Conservation (phyloP, 768 basidiomycete genomes). For the Boletus reticulatus region DNA sequence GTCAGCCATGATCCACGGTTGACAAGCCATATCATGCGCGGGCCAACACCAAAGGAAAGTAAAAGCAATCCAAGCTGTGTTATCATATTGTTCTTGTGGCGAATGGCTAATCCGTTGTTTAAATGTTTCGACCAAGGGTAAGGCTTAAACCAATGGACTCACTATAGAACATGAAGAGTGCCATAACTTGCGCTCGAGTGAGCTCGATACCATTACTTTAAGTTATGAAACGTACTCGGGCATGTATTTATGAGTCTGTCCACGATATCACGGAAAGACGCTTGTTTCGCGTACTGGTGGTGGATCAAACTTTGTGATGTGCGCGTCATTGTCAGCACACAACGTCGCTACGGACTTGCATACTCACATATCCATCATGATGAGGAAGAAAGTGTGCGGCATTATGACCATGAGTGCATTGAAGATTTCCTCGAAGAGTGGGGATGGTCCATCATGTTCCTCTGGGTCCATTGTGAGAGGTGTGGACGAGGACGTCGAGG, state of each 20-base stretch:
- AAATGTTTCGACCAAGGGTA: not conserved
- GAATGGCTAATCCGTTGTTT: slow-evolving; percentile 40
- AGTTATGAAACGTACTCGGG: slow-evolving; percentile 56
- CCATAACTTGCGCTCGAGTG: slow-evolving; percentile 51
- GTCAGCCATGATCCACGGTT: slow-evolving; percentile 67
- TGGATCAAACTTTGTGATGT: slow-evolving; percentile 64
- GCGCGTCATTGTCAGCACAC: not conserved
- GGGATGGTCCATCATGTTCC: slow-evolving; percentile 36
- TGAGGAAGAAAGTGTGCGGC: slow-evolving; percentile 69
- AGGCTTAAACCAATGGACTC: slow-evolving; percentile 1
- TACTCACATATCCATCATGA: slow-evolving; percentile 85
- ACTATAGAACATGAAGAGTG: slow-evolving; percentile 54
- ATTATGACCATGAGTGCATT: slow-evolving; percentile 62
- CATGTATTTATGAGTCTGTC: slow-evolving; percentile 61
- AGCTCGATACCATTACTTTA: not conserved
- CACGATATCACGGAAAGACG: slow-evolving; percentile 45
- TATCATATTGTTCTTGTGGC: slow-evolving; percentile 55
- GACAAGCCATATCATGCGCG: slow-evolving; percentile 68
- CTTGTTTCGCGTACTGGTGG: slow-evolving; percentile 70
- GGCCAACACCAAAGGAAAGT: slow-evolving; percentile 54
- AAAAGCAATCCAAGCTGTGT: slow-evolving; percentile 60
- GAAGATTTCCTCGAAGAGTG: slow-evolving; percentile 68
- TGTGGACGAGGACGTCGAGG: not conserved
- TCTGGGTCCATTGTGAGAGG: not conserved
- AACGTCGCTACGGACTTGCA: not conserved